Evolutionary conservation across 805 yeast genomes (phyloP), one percentile per base, ranked within the genome.

Genomic region (Phaffomyces opuntiae): DNA sequence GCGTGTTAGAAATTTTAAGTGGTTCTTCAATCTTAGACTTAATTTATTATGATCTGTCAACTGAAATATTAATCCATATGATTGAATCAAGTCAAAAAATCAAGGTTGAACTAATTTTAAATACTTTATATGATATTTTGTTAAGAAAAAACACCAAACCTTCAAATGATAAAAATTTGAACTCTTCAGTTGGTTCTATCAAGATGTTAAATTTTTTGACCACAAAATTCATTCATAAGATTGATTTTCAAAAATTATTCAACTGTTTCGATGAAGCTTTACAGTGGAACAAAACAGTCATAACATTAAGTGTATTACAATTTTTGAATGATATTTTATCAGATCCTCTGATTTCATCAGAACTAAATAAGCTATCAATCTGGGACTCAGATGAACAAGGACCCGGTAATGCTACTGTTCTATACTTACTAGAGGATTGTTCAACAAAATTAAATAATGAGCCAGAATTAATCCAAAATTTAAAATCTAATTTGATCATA

Each of bases 1-100:
- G 62, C 7, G 60, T 69, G 1, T 56, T 79, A 4, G 68, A 67
- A 44, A 66, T 77, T 13, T 53, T 80, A 8, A 72, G 82, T 49
- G 74, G 74, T 2, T 62, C 73, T 1, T 59, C 68, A 29, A 60
- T 67, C 1, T 51, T 68, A 29, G 67, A 70, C 16, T 61, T 67
- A 9, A 55, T 62, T 5, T 63, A 73, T 33, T 56, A 57, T 9
- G 65, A 61, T 6, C 36, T 62, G 7, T 61, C 71, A 1, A 69
- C 73, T 65, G 65, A 66, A 5, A 60, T 72, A 4, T 60, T 77
- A 9, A 53, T 56, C 14, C 65, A 65, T 36, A 54, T 81, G 21
- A 49, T 54, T 38, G 51, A 50, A 27, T 41, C 46, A 17, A 37
- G 42, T 2, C 24, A 37, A 9, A 49, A 47, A 17, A 8, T 29